Evolutionary conservation across 2,329 filamentous ascomycete genomes (phyloP).

Genomic region (Diaporthe vexans): DNA sequence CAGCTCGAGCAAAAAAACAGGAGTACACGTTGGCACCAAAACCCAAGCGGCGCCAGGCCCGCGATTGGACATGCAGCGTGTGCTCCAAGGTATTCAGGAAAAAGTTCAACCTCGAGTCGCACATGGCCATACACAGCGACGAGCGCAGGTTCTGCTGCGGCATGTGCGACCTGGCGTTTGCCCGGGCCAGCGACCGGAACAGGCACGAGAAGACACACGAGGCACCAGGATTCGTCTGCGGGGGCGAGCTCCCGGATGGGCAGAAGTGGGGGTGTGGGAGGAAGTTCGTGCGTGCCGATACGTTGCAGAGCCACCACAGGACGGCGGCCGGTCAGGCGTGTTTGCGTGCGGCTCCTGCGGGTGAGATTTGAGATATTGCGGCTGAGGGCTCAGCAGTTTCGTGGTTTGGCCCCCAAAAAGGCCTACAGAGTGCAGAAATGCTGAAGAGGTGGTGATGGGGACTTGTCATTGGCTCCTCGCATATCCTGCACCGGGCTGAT

Average conservation of each 20-base stretch:
- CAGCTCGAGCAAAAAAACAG: no score
- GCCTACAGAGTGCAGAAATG: not conserved
- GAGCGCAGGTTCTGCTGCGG: not conserved
- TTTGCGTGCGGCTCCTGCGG: not conserved
- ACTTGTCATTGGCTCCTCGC: not conserved
- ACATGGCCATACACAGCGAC: conserved; percentile 10
- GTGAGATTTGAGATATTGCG: not conserved
- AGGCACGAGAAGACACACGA: conserved; percentile 49
- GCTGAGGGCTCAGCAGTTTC: not conserved
- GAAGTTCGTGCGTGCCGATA: conserved; percentile 10
- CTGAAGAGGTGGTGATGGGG: not conserved
- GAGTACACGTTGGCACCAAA: not conserved
- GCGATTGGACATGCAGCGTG: not conserved
- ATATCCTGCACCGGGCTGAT: not conserved
- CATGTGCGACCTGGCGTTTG: not conserved
- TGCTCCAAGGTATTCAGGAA: conserved; percentile 27
- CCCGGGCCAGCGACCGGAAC: conserved; percentile 3
- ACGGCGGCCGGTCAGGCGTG: not conserved
- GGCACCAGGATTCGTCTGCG: not conserved
- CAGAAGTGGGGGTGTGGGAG: not conserved
- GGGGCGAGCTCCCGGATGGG: not conserved
- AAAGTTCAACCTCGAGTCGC: conserved; percentile 11
- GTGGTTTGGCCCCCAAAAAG: not conserved
- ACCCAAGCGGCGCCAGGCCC: not conserved
- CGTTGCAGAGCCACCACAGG: conserved; percentile 8